Base-by-base conservation (phyloP, 208 protist genomes). In the Kentomonas sorsogonicus region DNA sequence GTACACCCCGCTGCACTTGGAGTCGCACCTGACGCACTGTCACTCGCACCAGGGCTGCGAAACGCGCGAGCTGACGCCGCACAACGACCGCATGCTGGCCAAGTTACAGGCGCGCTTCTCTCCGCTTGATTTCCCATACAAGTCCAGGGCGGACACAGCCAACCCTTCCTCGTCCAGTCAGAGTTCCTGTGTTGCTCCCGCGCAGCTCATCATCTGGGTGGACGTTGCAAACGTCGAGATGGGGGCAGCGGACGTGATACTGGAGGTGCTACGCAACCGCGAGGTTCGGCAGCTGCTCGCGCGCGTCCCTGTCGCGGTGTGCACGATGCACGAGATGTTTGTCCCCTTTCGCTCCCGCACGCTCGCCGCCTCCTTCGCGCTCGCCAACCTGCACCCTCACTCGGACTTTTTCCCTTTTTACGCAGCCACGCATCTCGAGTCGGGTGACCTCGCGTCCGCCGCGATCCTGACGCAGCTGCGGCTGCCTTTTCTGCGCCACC, bases 201-300 rank as follows among this genome's bases (percentile, higher is more conserved):
- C 73, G 7, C 62, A 73, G 23, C 44, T 90, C 1, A 67, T 94
- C 13, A 30, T 94, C 1, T 51, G 83, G 25, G 50, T 87, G 16
- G 86, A 94, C 53, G 73, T 81, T 5, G 86, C 86, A 2, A 94
- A 94, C 56, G 31, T 91, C 23, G 83, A 90, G 53, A 50, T 94
- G 1, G 53, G 53, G 23, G 33, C 26, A 7, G 55, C 66, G 3
- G 60, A 54, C 9, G 39, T 60, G 23, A 33, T 91, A 33, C 43
- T 88, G 15, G 57, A 72, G 5, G 40, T 94, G 18, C 51, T 88
- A 25, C 52, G 36, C 29, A 72, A 62, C 26, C 33, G 41, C 10
- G 73, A 81, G 38, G 54, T 74, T 38, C 50, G 46, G 45, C 26
- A 66, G 9, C 59, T 78, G 30, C 72, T 92, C 38, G 36, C 48